phyloP scores from a whole-genome alignment of 805 yeast genomes.

The Starmerella stellata region DNA sequence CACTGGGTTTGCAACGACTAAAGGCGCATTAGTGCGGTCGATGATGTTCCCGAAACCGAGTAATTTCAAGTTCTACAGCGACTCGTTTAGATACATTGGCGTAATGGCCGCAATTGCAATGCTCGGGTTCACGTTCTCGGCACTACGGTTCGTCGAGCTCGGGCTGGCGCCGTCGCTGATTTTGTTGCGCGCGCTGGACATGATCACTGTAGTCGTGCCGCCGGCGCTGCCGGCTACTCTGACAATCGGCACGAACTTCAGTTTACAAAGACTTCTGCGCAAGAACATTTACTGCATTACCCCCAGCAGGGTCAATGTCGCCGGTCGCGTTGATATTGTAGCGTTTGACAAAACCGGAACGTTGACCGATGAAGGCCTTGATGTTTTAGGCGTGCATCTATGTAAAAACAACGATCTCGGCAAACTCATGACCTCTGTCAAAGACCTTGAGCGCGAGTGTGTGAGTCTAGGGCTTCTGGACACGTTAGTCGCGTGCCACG shows the following conservation, averaged over 20 bases:
- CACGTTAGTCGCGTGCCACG: conserved; percentile 61
- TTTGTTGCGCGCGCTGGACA: conserved; percentile 75
- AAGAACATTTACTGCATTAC: conserved; percentile 71
- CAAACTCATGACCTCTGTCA: conserved; percentile 7
- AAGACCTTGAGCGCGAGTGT: conserved; percentile 7
- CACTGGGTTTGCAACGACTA: conserved; percentile 89
- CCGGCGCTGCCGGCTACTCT: conserved; percentile 97
- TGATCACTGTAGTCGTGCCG: conserved; percentile 92
- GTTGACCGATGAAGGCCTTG: conserved; percentile 88
- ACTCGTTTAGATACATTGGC: conserved; percentile 89
- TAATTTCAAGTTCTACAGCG: conserved; percentile 82
- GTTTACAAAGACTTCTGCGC: conserved; percentile 53
- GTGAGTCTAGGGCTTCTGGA: conserved; percentile 8
- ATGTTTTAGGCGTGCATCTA: conserved; percentile 50
- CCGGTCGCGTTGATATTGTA: conserved; percentile 76
- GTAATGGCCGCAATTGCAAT: conserved; percentile 77
- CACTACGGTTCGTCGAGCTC: conserved; percentile 60
- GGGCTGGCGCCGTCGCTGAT: conserved; percentile 55
- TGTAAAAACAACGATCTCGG: conserved; percentile 14
- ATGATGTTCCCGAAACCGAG: conserved; percentile 93
- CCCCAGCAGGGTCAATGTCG: conserved; percentile 88
- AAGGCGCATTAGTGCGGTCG: conserved; percentile 81
- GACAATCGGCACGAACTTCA: conserved; percentile 91
- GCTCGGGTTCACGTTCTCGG: conserved; percentile 67
- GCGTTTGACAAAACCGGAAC: conserved; percentile 98